A percentile compares a stretch with the other conserved stretches of the same genome.
Conservation (phyloP, 306 rosid genomes). For the Dryas alaskensis region DNA sequence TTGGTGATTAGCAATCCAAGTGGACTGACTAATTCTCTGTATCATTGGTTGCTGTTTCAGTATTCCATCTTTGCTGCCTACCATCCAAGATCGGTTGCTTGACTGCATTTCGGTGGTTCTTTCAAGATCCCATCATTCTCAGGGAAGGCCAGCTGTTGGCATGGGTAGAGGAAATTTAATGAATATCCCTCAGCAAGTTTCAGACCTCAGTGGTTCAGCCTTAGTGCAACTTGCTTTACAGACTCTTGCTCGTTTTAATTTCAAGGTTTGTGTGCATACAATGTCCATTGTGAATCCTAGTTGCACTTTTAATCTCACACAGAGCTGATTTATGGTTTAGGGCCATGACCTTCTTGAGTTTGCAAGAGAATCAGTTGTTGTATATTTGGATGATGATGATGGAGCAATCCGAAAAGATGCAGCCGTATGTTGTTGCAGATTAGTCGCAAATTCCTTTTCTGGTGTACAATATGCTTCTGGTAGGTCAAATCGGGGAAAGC, state of each 20-base stretch:
- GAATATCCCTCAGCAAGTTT: constrained; percentile 63
- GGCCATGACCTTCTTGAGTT: constrained; percentile 96
- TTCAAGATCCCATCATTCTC: constrained; percentile 72
- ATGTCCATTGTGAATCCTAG: constrained; percentile 12
- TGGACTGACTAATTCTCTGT: constrained; percentile 18
- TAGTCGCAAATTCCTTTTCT: constrained; percentile 79
- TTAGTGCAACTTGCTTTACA: constrained; percentile 91
- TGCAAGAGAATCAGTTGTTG: constrained; percentile 89
- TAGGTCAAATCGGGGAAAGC: constrained; percentile 79
- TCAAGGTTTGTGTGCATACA: constrained; percentile 59
- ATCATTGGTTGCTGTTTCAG: constrained; percentile 43
- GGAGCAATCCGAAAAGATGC: constrained; percentile 92
- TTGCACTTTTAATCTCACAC: constrained; percentile 16
- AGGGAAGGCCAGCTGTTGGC: constrained; percentile 56
- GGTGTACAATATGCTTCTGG: constrained; percentile 69
- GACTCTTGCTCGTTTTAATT: constrained; percentile 90
- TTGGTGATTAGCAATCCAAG: constrained; percentile 14
- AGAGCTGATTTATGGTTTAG: constrained; percentile 43
- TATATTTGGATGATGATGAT: constrained; percentile 94
- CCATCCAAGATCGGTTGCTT: constrained; percentile 89
- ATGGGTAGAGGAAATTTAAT: constrained; percentile 53
- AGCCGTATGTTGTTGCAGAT: constrained; percentile 91
- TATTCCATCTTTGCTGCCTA: constrained; percentile 82
- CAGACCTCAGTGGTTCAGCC: constrained; percentile 74
- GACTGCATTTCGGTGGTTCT: constrained; percentile 88